These are phyloP conservation scores for Coniochaeta sp. DNA, from an alignment of 2,329 filamentous ascomycete species.

Conservation along the genomic window DNA sequence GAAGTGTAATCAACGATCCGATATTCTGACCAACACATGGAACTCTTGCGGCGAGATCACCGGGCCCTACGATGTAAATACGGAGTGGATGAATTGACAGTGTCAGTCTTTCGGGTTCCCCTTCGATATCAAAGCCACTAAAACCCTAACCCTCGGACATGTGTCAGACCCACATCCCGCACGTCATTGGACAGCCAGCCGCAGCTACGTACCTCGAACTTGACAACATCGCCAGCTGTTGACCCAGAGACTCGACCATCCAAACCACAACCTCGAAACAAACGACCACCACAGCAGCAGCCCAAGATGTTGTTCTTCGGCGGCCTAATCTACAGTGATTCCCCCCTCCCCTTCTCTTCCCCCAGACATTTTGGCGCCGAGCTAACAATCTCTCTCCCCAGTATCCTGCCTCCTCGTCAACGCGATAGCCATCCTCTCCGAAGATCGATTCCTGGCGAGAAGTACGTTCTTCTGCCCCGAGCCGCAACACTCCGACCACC, in stretches of 20 bases:
- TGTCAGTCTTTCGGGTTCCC: no score
- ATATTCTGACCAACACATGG: no score
- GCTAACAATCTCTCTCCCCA: constrained; percentile 24
- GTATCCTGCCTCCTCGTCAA: constrained; percentile 86
- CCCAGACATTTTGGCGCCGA: not conserved
- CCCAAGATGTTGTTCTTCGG: constrained; percentile 22
- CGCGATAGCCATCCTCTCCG: constrained; percentile 69
- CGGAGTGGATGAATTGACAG: no score
- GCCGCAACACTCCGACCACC: no score
- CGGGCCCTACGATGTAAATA: no score
- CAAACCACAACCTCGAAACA: not conserved
- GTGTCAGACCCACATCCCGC: not conserved
- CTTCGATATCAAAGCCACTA: no score
- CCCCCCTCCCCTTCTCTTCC: not conserved
- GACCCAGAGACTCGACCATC: not conserved
- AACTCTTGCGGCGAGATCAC: no score
- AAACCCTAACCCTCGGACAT: no score
- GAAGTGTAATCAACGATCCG: no score
- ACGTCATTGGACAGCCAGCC: not conserved
- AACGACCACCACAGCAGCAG: not conserved
- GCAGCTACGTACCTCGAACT: not conserved
- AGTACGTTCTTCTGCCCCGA: constrained; percentile 47
- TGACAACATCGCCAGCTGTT: not conserved
- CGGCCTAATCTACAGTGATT: constrained; percentile 23
- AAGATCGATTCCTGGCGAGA: constrained; percentile 70